Percentiles rank a stretch among this genome's conserved stretches.
phyloP scores from a whole-genome alignment of 495 filamentous ascomycete species.

The Barbatosphaeria neglecta region DNA sequence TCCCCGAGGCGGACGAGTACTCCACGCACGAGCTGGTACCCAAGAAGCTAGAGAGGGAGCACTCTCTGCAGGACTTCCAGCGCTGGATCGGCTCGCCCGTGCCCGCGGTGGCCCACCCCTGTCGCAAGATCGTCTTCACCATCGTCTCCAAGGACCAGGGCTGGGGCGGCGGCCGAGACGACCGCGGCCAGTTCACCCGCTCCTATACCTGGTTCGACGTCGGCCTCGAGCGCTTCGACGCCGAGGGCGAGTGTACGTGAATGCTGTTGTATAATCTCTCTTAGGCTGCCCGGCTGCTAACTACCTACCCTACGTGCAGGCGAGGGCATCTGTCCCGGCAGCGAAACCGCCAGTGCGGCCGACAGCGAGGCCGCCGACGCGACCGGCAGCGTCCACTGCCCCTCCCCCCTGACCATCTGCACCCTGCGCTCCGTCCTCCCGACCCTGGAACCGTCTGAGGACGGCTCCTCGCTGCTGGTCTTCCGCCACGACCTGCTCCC shows the following conservation, averaged over 20 bases:
- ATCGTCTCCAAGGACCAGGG: constrained; percentile 59
- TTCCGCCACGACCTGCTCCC: constrained; percentile 33
- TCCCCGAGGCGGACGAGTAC: constrained; percentile 5
- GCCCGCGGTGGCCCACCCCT: constrained; percentile 27
- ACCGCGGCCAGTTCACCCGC: constrained; percentile 36
- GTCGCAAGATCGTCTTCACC: constrained; percentile 52
- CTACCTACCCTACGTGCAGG: background rate
- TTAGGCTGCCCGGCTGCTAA: too few species aligned
- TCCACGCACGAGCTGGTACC: constrained; percentile 6
- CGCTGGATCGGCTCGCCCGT: constrained; percentile 15
- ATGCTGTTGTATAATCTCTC: too few species aligned
- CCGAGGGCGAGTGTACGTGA: background rate
- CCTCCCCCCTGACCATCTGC: constrained; percentile 5
- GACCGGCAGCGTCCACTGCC: background rate
- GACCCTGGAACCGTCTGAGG: background rate
- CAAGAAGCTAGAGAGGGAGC: constrained; percentile 16
- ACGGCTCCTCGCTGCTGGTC: background rate
- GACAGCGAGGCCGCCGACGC: background rate
- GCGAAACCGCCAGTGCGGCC: background rate
- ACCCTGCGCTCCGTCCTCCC: constrained; percentile 17
- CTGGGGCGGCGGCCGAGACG: constrained; percentile 26
- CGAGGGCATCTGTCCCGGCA: background rate
- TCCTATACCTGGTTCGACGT: constrained; percentile 67
- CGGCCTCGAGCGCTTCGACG: constrained; percentile 37
- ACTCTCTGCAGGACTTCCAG: constrained; percentile 16